phyloP scores from a whole-genome alignment of 257 asterid genomes.

The Plectranthus barbatus region DNA sequence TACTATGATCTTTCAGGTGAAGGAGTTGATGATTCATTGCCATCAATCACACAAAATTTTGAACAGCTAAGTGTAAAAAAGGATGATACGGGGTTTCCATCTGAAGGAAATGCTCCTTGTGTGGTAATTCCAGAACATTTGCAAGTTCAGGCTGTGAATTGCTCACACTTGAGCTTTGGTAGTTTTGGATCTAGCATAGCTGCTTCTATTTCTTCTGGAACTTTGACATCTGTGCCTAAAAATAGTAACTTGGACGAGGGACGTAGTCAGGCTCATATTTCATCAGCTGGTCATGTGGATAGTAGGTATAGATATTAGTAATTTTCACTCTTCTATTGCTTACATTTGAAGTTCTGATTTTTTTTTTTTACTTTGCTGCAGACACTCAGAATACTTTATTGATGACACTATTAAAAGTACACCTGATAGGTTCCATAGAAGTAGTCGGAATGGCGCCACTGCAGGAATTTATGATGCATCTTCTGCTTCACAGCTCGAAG shows the following conservation, averaged over 20 bases:
- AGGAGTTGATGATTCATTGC: conserved; percentile 32
- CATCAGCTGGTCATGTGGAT: conserved; percentile 44
- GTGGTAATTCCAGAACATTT: conserved; percentile 77
- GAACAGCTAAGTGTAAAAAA: conserved; percentile 47
- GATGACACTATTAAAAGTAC: conserved; percentile 49
- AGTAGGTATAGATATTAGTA: conserved; percentile 36
- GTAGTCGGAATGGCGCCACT: conserved; percentile 36
- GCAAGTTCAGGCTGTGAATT: conserved; percentile 67
- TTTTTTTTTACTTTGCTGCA: conserved; percentile 27
- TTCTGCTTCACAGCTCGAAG: conserved; percentile 54
- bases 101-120: conserved; percentile 49
- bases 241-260: conserved; percentile 38
- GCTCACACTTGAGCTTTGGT: conserved; percentile 91
- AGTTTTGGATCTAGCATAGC: conserved; percentile 52
- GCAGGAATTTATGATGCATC: conserved; percentile 50
- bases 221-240: conserved; percentile 28
- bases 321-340: background rate
- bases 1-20: conserved; percentile 43
- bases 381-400: conserved; percentile 53
- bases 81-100: conserved; percentile 34
- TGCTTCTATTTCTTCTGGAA: conserved; percentile 34
- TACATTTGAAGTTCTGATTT: background rate
- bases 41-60: conserved; percentile 48
- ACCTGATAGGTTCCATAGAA: conserved; percentile 41
- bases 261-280: conserved; percentile 33